These are phyloP conservation scores for Marasmius sp. DNA, from an alignment of 1,284 basidiomycete species.

Conservation along the genomic window DNA sequence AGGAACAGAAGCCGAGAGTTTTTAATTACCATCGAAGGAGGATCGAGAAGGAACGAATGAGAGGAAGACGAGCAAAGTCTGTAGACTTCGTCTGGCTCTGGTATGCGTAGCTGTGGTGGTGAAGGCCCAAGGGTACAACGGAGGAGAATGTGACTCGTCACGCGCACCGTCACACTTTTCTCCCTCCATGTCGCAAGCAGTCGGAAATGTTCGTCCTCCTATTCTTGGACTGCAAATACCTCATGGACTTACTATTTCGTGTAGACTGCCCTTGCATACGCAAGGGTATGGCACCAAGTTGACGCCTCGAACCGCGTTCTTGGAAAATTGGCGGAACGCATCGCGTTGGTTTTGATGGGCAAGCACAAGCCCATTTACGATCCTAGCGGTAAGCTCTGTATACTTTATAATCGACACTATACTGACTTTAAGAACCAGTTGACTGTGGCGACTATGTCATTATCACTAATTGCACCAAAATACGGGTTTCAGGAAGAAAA, in stretches of 20 bases:
- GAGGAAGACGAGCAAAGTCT: no score
- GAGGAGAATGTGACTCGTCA: no score
- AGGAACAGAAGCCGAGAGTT: not conserved
- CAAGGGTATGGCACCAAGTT: conserved; percentile 94
- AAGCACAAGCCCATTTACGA: conserved; percentile 99
- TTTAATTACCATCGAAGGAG: not conserved
- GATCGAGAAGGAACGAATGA: no score
- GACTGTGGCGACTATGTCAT: conserved; percentile 98
- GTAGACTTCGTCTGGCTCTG: no score
- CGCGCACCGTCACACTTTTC: not conserved
- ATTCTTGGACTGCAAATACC: not conserved
- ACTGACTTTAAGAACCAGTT: conserved; percentile 44
- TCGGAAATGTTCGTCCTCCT: conserved; percentile 59
- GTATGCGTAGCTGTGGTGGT: no score
- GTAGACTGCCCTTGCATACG: conserved; percentile 91
- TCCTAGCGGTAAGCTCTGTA: conserved; percentile 65
- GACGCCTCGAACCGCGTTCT: conserved; percentile 88
- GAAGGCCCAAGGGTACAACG: no score
- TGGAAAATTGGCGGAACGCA: conserved; percentile 91
- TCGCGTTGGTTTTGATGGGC: conserved; percentile 96
- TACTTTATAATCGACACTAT: not conserved
- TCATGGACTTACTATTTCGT: not conserved
- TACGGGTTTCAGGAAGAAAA: conserved; percentile 91
- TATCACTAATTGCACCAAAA: conserved; percentile 85
- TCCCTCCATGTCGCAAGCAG: conserved; percentile 54